Evolutionary conservation across 768 basidiomycete genomes (phyloP).

Genomic region (Scleroderma citrinum): DNA sequence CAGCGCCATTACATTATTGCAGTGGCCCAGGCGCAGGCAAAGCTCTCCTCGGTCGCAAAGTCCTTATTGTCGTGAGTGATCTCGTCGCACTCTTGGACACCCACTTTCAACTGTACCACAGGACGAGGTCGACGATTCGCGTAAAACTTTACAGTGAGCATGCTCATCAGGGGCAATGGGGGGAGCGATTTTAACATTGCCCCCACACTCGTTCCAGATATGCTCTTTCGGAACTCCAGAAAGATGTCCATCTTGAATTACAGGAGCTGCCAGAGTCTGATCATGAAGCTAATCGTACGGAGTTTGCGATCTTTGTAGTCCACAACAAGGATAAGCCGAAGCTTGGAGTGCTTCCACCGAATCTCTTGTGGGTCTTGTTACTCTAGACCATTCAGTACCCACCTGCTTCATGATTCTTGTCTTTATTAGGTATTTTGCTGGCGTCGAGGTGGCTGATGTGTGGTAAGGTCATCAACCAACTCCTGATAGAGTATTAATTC

Average conservation of each 20-base stretch:
- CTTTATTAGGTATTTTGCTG: constrained; percentile 64
- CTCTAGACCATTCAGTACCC: background rate
- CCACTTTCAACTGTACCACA: constrained; percentile 21
- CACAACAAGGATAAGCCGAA: constrained; percentile 93
- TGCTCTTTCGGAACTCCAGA: constrained; percentile 81
- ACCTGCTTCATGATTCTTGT: constrained; percentile 4
- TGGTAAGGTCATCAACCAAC: constrained; percentile 46
- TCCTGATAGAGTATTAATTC: constrained; percentile 12
- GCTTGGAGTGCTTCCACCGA: constrained; percentile 62
- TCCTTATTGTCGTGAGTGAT: constrained; percentile 71
- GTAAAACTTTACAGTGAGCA: constrained; percentile 82
- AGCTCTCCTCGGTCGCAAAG: constrained; percentile 70
- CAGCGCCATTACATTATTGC: constrained; percentile 1
- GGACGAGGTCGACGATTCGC: constrained; percentile 87
- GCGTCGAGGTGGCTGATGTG: constrained; percentile 65
- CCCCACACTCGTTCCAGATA: constrained; percentile 47
- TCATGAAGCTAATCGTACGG: constrained; percentile 66
- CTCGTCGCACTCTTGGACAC: constrained; percentile 7
- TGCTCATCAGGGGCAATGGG: background rate
- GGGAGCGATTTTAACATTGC: background rate
- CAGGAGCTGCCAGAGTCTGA: constrained; percentile 62
- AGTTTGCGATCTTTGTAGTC: constrained; percentile 91
- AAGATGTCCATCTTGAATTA: constrained; percentile 77
- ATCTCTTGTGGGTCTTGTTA: constrained; percentile 46
- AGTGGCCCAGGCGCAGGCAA: constrained; percentile 65